Base-by-base conservation (phyloP, 1,284 basidiomycete species). In the Dichomitus squalens region DNA sequence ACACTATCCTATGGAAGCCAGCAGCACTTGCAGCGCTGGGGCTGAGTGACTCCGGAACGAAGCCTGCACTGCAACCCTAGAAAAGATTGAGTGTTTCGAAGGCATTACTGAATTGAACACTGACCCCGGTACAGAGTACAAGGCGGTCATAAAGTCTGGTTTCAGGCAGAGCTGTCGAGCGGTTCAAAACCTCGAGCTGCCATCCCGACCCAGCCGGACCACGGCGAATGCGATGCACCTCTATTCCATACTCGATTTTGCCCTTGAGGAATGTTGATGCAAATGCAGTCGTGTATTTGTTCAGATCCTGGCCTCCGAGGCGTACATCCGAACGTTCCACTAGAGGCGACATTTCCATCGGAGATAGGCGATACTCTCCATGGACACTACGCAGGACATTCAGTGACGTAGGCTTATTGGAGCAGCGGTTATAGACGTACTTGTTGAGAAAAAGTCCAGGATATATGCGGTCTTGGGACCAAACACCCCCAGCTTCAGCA, bases 91-190 rank as follows among this genome's bases (percentile, higher is more conserved):
- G 5, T n/a, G 7, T 40, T 11, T 25, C 12, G 2, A 4, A 12
- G 2, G 21, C 21, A 4, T 14, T 20, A n/a, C 36, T 16, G n/a
- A 40, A 27, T 8, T 25, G 18, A 21, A 36, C 16, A 67, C 81
- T 34, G 58, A 85, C 85, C 35, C 85, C 85, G 4, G 82, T 84
- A 57, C 83, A 84, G 27, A 87, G 68, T 4, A 87, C 76, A 7
- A 87, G 69, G 21, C 76, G 76, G 38, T 72, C 68, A 58, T 77
- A 86, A n/a, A 59, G 65, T 57, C 77, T 64, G 11, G 66, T 65
- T 43, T 76, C 66, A n/a, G 60, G 58, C 5, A 43, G 54, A 4
- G 63, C 68, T 0, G 66, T 12, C 12, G n/a, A 16, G n/a, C 67
- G 59, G 59, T 82, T 69, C 46, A 71, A 56, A 1, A 80, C 68